phyloP scores from a whole-genome alignment of 805 yeast species.

The Yamadazyma philogaea region DNA sequence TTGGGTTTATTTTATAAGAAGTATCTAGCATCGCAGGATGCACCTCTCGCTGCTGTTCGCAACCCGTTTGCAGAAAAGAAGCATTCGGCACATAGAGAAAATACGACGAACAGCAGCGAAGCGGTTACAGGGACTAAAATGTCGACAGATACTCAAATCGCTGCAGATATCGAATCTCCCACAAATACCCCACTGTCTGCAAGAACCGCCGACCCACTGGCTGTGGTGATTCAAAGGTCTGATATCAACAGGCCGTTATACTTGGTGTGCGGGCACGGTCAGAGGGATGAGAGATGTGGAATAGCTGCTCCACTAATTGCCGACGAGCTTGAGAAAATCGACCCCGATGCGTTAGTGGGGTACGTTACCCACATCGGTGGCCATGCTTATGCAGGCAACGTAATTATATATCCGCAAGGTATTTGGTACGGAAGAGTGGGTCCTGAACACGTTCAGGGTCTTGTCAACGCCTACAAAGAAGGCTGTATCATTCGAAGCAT shows the following conservation, averaged over 20 bases:
- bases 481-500: constrained; percentile 54
- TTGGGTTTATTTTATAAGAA: constrained; percentile 38
- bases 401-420: constrained; percentile 50
- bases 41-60: constrained; percentile 14
- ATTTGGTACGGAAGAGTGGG: constrained; percentile 78
- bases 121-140: too few relatives aligned
- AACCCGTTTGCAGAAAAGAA: constrained; percentile 22
- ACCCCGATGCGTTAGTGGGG: constrained; percentile 39
- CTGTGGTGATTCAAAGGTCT: not conserved
- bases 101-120: too few relatives aligned
- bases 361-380: constrained; percentile 79
- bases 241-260: constrained; percentile 28
- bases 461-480: constrained; percentile 53
- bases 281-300: constrained; percentile 69
- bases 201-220: too few relatives aligned
- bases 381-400: constrained; percentile 82
- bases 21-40: constrained; percentile 37
- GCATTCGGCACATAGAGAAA: too few relatives aligned
- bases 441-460: constrained; percentile 64
- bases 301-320: constrained; percentile 55
- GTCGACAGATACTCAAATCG: too few relatives aligned
- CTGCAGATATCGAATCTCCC: too few relatives aligned
- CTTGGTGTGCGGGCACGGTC: constrained; percentile 63
- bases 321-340: constrained; percentile 49
- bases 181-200: too few relatives aligned